Evolutionary conservation across 768 basidiomycete genomes (phyloP), one percentile per base, ranked within the genome.

Genomic region (Neoboletus magnificus): DNA sequence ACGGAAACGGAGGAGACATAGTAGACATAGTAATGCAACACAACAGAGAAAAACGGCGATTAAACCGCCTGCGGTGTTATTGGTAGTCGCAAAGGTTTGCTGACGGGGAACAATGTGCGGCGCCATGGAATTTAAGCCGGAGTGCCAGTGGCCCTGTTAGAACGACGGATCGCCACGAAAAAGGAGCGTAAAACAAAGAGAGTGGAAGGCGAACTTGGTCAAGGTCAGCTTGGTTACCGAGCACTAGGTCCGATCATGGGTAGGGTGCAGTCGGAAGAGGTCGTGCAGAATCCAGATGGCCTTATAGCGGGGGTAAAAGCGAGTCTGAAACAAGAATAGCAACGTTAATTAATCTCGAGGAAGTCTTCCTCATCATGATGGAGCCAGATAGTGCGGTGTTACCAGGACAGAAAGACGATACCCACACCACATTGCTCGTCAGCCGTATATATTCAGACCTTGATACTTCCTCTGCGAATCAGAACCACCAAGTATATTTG

Each of bases 31-130:
- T 52, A 40, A 80, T 66, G 29, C 74, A 43, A 54, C 18, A 22
- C 55, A 0, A n/a, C 40, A 20, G 35, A 66, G 9, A 23, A 54
- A 33, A 13, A 54, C 62, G 0, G 42, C 64, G 12, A 59, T 45
- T 5, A 75, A 71, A 61, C 86, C 77, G 7, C 81, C 85, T 50
- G 71, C 79, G 46, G 85, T 77, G 60, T 76, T 65, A 6, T 77
- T 68, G 43, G 56, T 59, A 8, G 9, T 33, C 27, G 48, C 7
- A 6, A 18, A 23, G 11, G 3, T 16, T 20, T 8, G 15, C 40
- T 30, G 25, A 27, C 66, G 70, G 20, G 55, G 18, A 54, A 50
- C 42, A 50, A 58, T 22, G 25, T 32, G 39, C 16, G 65, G 53
- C 7, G 68, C 62, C 62, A 70, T 71, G 20, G 33, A 50, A 15